Conservation (phyloP, 148 eudicot species). For the Heliamphora exappendiculata region DNA sequence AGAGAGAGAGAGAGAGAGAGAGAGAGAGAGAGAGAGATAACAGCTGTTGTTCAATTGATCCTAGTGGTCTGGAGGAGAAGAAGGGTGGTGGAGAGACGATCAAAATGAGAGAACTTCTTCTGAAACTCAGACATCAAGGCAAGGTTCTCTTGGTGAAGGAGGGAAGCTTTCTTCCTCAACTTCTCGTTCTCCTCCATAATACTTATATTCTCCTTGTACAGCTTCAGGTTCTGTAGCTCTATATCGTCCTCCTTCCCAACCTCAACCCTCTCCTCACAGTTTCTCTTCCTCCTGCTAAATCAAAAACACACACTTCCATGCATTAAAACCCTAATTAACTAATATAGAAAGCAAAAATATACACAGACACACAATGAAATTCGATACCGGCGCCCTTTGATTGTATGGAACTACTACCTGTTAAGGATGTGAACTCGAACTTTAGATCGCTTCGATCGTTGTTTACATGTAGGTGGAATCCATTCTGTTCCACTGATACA, state of each 20-base stretch:
- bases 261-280: constrained; percentile 15
- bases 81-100: not conserved
- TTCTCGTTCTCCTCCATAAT: constrained; percentile 67
- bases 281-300: constrained; percentile 20
- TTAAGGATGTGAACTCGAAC: constrained; percentile 36
- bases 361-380: too few species aligned
- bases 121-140: constrained; percentile 47
- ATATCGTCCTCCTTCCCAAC: too few species aligned
- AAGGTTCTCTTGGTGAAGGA: constrained; percentile 63
- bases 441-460: constrained; percentile 22
- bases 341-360: not conserved
- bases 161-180: constrained; percentile 53
- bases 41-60: not conserved
- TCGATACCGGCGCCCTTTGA: not conserved
- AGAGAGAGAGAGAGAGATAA: not conserved
- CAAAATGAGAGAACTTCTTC: constrained; percentile 23
- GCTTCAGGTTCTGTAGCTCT: constrained; percentile 64
- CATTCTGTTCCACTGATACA: constrained; percentile 25
- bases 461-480: constrained; percentile 21
- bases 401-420: constrained; percentile 15
- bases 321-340: not conserved
- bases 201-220: constrained; percentile 71
- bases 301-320: not conserved
- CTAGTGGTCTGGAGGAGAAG: not conserved
- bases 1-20: not conserved